Base-by-base conservation (phyloP, 1,284 basidiomycete genomes). In the Golubevia sp. region DNA sequence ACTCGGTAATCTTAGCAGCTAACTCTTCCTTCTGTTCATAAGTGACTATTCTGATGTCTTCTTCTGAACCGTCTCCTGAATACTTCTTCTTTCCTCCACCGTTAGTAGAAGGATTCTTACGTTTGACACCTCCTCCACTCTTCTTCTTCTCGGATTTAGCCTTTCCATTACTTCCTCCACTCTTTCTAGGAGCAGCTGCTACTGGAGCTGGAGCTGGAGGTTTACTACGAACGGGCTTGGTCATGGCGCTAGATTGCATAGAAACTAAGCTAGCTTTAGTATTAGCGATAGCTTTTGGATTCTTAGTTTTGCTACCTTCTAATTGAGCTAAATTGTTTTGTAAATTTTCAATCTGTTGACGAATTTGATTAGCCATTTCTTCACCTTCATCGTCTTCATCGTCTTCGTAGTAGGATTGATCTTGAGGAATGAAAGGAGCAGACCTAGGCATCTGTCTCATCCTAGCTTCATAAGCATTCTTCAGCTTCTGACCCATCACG, bases 11-110 rank as follows among this genome's bases (percentile, higher is more conserved):
- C 69, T 83, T 82, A 44, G 69, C 69, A 7, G 80, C 80, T 51
- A 83, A 66, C 67, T 83, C 80, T 63, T 81, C 79, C 64, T 83
- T 83, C 61, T 81, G 78, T 65, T 82, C 76, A 64, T 79, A 82
- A 15, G 79, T 82, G 53, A 83, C 77, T 8, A 64, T 71, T 54
- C 77, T 73, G 53, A 81, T 71, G 49, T 79, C 77, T 27, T 76
- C 73, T 49, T 81, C 79, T 57, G 73, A 38, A 15, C 53, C 73
- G 53, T 66, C 67, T 58, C 73, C 70, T 23, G 63, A 67, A 49
- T 59, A 64, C 15, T 66, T 56, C 64, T 62, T 27, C 55, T 63
- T 27, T 49, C 52, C 24, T 15, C 52, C 25, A 51, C 58, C 51
- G n/a, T n/a, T n/a, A n/a, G n/a, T n/a, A n/a, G 30, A 34, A 34